Percentiles rank a stretch among this genome's conserved stretches.
phyloP scores from a whole-genome alignment of 352 stramenopile genomes.

The Hyaloperonospora arabidopsidis region DNA sequence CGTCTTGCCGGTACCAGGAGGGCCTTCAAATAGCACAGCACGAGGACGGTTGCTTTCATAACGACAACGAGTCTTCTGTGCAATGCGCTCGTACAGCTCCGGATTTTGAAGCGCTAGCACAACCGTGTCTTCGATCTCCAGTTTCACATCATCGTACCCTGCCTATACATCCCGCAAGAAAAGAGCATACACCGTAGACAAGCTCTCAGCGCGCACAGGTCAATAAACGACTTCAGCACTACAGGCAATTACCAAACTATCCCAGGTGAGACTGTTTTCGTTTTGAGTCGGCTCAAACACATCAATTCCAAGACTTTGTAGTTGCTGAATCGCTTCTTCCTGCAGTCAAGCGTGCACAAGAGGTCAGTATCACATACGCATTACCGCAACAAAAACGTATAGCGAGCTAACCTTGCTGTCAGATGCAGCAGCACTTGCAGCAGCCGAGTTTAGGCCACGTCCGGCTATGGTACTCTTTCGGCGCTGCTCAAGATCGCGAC shows the following conservation, averaged over 20 bases:
- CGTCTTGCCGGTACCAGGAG: constrained; percentile 91
- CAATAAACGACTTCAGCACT: no score
- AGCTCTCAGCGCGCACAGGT: no score
- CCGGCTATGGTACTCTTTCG: constrained; percentile 44
- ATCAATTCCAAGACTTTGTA: constrained; percentile 71
- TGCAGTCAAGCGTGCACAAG: constrained; percentile 13
- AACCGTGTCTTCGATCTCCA: constrained; percentile 89
- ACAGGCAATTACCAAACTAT: constrained; percentile 50
- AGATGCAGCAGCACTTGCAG: constrained; percentile 12
- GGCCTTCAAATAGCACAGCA: constrained; percentile 89
- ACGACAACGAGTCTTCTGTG: constrained; percentile 78
- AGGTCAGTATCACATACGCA: constrained; percentile 1
- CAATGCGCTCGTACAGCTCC: constrained; percentile 87
- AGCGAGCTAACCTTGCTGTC: constrained; percentile 38
- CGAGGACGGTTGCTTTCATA: constrained; percentile 87
- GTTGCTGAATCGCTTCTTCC: constrained; percentile 74
- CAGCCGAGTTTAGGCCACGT: constrained; percentile 21
- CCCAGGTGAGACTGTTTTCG: constrained; percentile 66
- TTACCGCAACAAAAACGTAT: not conserved
- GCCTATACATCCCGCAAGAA: constrained; percentile 33
- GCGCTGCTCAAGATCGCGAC: constrained; percentile 55
- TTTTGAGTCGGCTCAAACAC: constrained; percentile 62
- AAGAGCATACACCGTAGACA: not conserved
- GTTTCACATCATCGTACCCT: constrained; percentile 86
- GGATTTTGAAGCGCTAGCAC: constrained; percentile 88